Conservation (phyloP, 371 early-diverging fungal species). For the Mortierella sp. region DNA sequence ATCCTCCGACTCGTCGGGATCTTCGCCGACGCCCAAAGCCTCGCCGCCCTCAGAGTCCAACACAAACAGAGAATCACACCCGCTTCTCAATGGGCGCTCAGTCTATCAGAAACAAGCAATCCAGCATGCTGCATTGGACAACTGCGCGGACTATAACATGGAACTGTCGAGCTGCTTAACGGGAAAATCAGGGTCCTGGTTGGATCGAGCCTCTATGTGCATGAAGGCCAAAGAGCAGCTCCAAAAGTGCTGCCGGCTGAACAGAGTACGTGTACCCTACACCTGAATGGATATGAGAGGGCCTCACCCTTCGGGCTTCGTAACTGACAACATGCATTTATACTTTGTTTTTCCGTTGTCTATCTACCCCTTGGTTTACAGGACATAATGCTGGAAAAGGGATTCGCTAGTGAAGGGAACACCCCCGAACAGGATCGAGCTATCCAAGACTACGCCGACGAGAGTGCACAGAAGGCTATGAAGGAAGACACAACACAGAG, state of each 20-base stretch:
- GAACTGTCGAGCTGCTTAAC: slow-evolving; percentile 61
- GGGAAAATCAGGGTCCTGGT: slow-evolving; percentile 66
- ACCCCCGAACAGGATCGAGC: slow-evolving; percentile 34
- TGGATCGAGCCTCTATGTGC: slow-evolving; percentile 73
- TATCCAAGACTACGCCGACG: slow-evolving; percentile 46
- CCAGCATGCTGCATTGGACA: slow-evolving; percentile 59
- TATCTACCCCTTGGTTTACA: no score
- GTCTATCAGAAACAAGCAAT: slow-evolving; percentile 61
- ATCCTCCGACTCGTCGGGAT: not conserved
- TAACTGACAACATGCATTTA: not conserved
- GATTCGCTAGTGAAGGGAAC: slow-evolving; percentile 43
- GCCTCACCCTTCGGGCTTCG: not conserved
- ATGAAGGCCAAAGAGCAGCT: slow-evolving; percentile 66
- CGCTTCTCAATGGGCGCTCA: slow-evolving; percentile 16
- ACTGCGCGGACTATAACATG: slow-evolving; percentile 67
- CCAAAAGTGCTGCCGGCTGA: slow-evolving; percentile 62
- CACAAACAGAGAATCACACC: slow-evolving; percentile 15
- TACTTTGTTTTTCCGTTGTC: not conserved
- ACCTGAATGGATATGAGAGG: slow-evolving; percentile 1
- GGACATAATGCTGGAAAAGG: slow-evolving; percentile 31
- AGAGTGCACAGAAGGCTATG: slow-evolving; percentile 25
- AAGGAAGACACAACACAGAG: no score
- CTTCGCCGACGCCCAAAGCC: slow-evolving; percentile 4
- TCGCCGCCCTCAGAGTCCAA: slow-evolving; percentile 6
- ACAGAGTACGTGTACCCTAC: slow-evolving; percentile 53